Conservation (phyloP, 2,329 filamentous ascomycete genomes). For the Drechslerella coelobrocha region DNA sequence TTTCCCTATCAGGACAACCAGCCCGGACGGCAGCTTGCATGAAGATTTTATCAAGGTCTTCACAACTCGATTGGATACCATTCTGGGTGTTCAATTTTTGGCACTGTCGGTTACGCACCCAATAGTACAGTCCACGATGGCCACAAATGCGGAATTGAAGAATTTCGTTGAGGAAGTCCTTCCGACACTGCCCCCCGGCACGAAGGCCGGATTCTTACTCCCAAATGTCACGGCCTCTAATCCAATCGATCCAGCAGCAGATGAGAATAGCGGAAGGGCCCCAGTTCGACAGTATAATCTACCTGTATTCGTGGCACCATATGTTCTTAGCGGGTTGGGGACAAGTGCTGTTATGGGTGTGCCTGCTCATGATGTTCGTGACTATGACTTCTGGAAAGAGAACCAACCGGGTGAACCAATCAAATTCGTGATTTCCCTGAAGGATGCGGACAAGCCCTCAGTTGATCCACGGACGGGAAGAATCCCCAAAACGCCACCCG, state of each 20-base stretch:
- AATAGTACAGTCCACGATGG: conserved; percentile 69
- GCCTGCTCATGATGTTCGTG: conserved; percentile 80
- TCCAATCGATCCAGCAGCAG: conserved; percentile 36
- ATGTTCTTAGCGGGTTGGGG: conserved; percentile 84
- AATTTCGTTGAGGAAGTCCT: conserved; percentile 68
- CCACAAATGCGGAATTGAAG: conserved; percentile 68
- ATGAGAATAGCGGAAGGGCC: conserved; percentile 27
- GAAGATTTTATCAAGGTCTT: conserved; percentile 71
- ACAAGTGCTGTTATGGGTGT: conserved; percentile 92
- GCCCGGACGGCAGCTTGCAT: conserved; percentile 51
- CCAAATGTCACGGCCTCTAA: conserved; percentile 33
- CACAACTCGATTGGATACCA: conserved; percentile 82
- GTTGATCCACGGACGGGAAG: conserved; percentile 59
- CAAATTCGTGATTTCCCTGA: conserved; percentile 65
- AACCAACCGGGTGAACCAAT: conserved; percentile 69
- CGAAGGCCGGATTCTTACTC: conserved; percentile 60
- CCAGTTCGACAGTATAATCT: conserved; percentile 64
- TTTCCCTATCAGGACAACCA: conserved; percentile 61
- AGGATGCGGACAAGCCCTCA: conserved; percentile 51
- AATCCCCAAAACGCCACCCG: conserved; percentile 58
- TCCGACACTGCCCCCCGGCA: conserved; percentile 64
- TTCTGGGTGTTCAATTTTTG: conserved; percentile 86
- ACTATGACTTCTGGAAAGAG: conserved; percentile 79
- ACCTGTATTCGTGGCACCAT: conserved; percentile 81
- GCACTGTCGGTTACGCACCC: conserved; percentile 78